Conservation (phyloP, 805 yeast species). For the Candida vaughaniae region DNA sequence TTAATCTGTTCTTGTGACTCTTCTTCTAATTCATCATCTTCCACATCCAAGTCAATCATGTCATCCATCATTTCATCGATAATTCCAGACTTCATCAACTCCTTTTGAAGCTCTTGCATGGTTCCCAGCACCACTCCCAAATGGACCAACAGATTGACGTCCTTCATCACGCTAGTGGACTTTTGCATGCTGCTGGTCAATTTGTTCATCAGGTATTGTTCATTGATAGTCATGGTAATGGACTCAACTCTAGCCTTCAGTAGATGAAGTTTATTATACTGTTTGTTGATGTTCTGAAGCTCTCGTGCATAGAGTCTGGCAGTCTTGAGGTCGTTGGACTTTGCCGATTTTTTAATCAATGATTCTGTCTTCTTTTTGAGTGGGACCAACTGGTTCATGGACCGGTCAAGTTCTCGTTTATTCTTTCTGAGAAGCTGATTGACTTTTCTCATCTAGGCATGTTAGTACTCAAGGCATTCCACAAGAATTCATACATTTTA, state of each 20-base stretch:
- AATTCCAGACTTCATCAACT: constrained; percentile 79
- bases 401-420: constrained; percentile 79
- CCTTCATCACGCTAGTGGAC: constrained; percentile 81
- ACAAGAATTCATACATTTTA: background rate
- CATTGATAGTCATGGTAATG: constrained; percentile 85
- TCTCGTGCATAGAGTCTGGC: constrained; percentile 84
- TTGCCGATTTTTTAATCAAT: constrained; percentile 71
- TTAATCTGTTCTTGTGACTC: constrained; percentile 70
- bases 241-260: constrained; percentile 86
- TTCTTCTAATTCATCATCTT: constrained; percentile 54
- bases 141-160: constrained; percentile 74
- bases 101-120: constrained; percentile 84
- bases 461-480: constrained; percentile 26
- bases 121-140: constrained; percentile 79
- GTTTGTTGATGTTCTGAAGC: constrained; percentile 68
- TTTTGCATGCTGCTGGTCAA: constrained; percentile 77
- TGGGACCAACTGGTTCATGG: constrained; percentile 57
- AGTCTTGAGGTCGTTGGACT: constrained; percentile 70
- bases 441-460: constrained; percentile 60
- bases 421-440: constrained; percentile 79
- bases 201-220: constrained; percentile 83
- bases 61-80: constrained; percentile 96
- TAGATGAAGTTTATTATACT: constrained; percentile 67
- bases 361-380: constrained; percentile 74
- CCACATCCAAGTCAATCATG: constrained; percentile 68